Base-by-base conservation (phyloP, 345 rosid genomes). In the Gossypium arboreum region DNA sequence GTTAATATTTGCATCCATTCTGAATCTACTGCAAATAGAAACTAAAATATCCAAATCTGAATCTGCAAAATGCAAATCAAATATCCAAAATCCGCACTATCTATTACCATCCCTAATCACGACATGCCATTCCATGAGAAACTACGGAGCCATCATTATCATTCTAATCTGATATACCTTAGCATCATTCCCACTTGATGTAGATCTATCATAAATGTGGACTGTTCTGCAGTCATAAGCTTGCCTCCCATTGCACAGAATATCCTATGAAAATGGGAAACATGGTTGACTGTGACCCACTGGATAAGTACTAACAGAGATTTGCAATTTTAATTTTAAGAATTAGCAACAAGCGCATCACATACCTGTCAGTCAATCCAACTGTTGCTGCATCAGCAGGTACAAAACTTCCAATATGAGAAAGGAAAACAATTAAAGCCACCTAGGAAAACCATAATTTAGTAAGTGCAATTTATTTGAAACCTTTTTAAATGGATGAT, bases 121-220 rank as follows among this genome's bases (percentile, higher is more conserved):
- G 44, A 67, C 72, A 44, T 9, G 41, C 57, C 54, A 27, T 11
- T 29, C 43, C 41, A 12, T 62, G 71, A 81, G 65, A 13, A 12
- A 25, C 29, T 3, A 68, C 25, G 22, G 22, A 17, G 60, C 25
- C 34, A 70, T 51, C 45, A 27, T 69, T 51, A 50, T 9, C 60
- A 52, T 52, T 60, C 64, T 63, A 43, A 54, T 55, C 58, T 3
- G 25, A 7, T 59, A 71, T 83, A 90, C 98, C 98, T 92, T 43
- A 94, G 86, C 95, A 94, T 94, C 91, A 91, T 82, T 75, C 98
- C 98, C 74, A 94, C 94, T 91, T 92, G 98, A 86, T 94, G 98
- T 12, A 94, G 90, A 86, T 94, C 98, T 76, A 94, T 90, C 97
- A 92, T 94, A 81, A 94, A 94, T 73, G 98, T 88, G 12, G 98